These are phyloP conservation scores for Serpula lacrymans DNA, from an alignment of 768 basidiomycete genomes.

Conservation along the genomic window DNA sequence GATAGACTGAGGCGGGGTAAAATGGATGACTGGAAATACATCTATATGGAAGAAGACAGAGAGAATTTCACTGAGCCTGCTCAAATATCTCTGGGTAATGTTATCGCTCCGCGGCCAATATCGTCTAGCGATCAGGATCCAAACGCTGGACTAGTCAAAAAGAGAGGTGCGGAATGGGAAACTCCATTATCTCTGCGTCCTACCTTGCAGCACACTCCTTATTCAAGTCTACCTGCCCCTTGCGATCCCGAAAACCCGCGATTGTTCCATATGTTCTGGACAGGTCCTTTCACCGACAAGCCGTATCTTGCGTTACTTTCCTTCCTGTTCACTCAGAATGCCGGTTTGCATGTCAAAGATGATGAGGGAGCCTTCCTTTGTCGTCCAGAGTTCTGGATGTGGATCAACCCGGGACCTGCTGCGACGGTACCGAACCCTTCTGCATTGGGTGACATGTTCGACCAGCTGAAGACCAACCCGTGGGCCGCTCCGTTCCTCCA, in stretches of 20 bases:
- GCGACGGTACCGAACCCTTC: conserved; percentile 83
- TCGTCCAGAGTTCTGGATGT: conserved; percentile 92
- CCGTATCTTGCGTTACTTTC: conserved; percentile 94
- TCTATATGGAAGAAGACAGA: conserved; percentile 66
- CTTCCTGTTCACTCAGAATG: conserved; percentile 94
- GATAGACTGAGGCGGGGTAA: conserved; percentile 70
- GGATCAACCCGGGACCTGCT: conserved; percentile 98
- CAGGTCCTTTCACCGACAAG: conserved; percentile 97
- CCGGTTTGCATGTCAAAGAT: conserved; percentile 70
- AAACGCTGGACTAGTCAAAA: conserved; percentile 54
- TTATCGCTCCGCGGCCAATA: conserved; percentile 26
- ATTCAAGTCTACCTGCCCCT: conserved; percentile 51
- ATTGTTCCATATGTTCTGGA: conserved; percentile 99
- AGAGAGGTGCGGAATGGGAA: conserved; percentile 63
- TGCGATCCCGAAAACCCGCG: conserved; percentile 87
- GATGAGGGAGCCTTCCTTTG: conserved; percentile 47
- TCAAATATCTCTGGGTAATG: conserved; percentile 28
- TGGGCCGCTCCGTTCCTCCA: conserved; percentile 97
- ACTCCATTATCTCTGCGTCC: conserved; percentile 41
- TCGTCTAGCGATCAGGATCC: conserved; percentile 39
- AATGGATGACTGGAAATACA: conserved; percentile 83
- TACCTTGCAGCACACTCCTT: conserved; percentile 51
- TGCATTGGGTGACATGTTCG: conserved; percentile 80
- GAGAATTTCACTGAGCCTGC: conserved; percentile 36
- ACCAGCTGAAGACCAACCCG: conserved; percentile 75